Evolutionary conservation across 495 filamentous ascomycete genomes (phyloP).

Genomic region (Neurospora sp.): DNA sequence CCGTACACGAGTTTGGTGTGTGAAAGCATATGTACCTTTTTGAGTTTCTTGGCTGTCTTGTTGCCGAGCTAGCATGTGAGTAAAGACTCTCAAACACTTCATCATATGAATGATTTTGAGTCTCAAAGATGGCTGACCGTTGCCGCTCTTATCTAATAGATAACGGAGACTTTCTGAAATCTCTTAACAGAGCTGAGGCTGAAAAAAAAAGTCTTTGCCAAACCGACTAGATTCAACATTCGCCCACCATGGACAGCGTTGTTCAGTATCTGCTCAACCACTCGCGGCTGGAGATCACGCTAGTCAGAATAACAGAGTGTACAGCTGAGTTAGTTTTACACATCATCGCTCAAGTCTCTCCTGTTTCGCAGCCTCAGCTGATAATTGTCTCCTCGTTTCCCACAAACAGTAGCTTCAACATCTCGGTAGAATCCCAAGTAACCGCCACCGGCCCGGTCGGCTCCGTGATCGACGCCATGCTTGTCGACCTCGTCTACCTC

Average conservation of each 20-base stretch:
- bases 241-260: constrained; percentile 11
- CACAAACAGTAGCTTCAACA: background rate
- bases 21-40: background rate
- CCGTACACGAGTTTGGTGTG: background rate
- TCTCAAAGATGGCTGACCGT: background rate
- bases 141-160: background rate
- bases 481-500: constrained; percentile 15
- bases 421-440: constrained; percentile 5
- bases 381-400: background rate
- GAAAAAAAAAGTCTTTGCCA: background rate
- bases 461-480: constrained; percentile 19
- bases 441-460: constrained; percentile 18
- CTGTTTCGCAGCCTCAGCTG: background rate
- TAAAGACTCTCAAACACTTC: background rate
- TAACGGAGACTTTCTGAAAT: background rate
- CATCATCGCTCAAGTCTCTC: constrained; percentile 10
- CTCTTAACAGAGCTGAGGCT: background rate
- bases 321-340: constrained; percentile 9
- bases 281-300: constrained; percentile 12
- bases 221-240: background rate
- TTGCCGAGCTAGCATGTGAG: background rate
- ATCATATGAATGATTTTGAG: background rate
- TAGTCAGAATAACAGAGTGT: constrained; percentile 12
- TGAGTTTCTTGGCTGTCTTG: background rate
- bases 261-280: constrained; percentile 11